phyloP scores from a whole-genome alignment of 306 rosid species.

The Casuarina cunninghamiana region DNA sequence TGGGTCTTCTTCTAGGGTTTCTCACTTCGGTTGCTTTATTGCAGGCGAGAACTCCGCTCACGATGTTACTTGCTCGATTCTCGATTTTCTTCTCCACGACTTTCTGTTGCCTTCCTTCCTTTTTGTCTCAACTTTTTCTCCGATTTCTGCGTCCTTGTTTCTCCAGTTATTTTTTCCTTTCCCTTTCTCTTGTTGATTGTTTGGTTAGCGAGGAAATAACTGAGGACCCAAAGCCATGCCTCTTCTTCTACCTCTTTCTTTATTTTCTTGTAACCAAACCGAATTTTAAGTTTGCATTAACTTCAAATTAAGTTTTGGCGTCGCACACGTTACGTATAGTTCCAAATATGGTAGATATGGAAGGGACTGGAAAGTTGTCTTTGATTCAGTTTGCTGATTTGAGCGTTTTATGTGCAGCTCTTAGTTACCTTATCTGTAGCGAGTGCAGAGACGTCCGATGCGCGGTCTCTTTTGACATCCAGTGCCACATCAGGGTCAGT shows the following conservation, averaged over 20 bases:
- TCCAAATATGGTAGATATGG: not conserved
- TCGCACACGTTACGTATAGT: too few species aligned
- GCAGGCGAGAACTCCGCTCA: conserved; percentile 51
- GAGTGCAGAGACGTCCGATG: conserved; percentile 41
- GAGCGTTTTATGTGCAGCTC: conserved; percentile 47
- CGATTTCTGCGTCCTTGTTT: not conserved
- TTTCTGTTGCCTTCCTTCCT: not conserved
- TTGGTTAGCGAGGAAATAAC: not conserved
- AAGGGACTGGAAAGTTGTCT: not conserved
- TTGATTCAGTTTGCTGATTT: conserved; percentile 17
- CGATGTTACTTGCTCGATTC: not conserved
- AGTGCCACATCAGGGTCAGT: conserved; percentile 39
- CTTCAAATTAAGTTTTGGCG: not conserved
- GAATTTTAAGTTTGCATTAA: not conserved
- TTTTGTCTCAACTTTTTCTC: not conserved
- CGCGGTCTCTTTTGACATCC: conserved; percentile 52
- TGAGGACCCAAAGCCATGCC: not conserved
- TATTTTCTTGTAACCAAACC: not conserved
- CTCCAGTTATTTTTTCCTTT: not conserved
- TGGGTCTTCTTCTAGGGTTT: conserved; percentile 52
- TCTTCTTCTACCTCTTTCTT: not conserved
- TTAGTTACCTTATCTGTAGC: conserved; percentile 36
- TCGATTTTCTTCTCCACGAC: not conserved
- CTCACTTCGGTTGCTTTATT: conserved; percentile 36
- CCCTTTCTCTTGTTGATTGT: not conserved